Evolutionary conservation across 179 eudicot genomes (phyloP), one percentile per base, ranked within the genome.

Genomic region (Corrigiola litoralis): DNA sequence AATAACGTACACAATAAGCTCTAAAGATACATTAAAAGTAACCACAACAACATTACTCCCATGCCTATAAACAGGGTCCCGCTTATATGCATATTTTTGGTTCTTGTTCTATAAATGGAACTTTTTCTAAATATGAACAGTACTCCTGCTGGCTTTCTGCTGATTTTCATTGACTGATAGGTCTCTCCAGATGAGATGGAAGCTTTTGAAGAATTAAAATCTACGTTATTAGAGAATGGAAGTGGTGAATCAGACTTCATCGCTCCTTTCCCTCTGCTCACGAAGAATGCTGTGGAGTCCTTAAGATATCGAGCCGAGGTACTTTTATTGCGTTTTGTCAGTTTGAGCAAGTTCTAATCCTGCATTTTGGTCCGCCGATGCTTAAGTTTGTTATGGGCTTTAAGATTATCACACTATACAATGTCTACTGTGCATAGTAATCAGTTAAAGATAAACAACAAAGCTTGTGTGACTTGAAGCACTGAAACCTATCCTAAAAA

Each of bases 301-400:
- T 77, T 94, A 66, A 86, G 99, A 21, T 94, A 91, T 77, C 83
- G 99, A 73, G 87, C 97, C 66, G 97, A 91, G 96, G 97, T 91
- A 83, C 67, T 44, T 68, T 42, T 13, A 16, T 34, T 36, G 10
- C 34, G 33, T 42, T 17, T 28, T 4, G 23, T 20, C 25, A 5
- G 48, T 48, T 37, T 27, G 27, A 27, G 27, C 52, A 23, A 0
- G 20, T 58, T 31, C n/a, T n/a, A n/a, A n/a, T n/a, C n/a, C n/a
- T 55, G 40, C 11, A 31, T 17, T 29, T 3, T 4, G 0, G 7
- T 11, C 37, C 31, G 14, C 13, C 28, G 24, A 29, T 52, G 41
- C 25, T 1, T 10, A 58, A 23, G 20, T 28, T 36, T 57, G 45
- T 36, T 11, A 37, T n/a, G n/a, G 21, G 7, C 62, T 21, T 23